Evolutionary conservation across 768 basidiomycete species (phyloP).

Genomic region (Macrolepiota fuliginosa): DNA sequence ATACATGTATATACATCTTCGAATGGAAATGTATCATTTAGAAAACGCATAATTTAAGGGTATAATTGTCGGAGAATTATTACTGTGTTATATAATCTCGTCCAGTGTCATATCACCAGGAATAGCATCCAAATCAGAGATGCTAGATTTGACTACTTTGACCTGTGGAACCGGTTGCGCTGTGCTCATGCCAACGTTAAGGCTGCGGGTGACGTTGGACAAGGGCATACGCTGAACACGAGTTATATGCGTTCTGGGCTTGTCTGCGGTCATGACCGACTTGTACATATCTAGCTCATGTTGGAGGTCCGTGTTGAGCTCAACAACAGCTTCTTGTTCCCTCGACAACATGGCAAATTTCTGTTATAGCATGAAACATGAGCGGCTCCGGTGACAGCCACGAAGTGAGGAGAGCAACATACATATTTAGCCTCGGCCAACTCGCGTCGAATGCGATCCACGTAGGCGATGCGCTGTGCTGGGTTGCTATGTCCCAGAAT

Average conservation of each 20-base stretch:
- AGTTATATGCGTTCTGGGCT: conserved; percentile 54
- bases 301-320: conserved; percentile 43
- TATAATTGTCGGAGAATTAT: neutral
- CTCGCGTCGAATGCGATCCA: conserved; percentile 80
- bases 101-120: conserved; percentile 53
- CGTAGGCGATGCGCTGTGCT: conserved; percentile 81
- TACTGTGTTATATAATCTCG: conserved; percentile 30
- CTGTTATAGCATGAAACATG: conserved; percentile 25
- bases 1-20: neutral
- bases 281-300: conserved; percentile 61
- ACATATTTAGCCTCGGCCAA: conserved; percentile 82
- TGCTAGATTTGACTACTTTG: conserved; percentile 5
- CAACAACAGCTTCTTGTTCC: conserved; percentile 45
- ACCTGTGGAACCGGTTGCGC: conserved; percentile 10
- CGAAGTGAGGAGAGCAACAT: conserved; percentile 22
- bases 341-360: conserved; percentile 44
- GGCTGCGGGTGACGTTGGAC: conserved; percentile 39
- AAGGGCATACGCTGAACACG: conserved; percentile 49
- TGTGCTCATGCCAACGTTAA: conserved; percentile 21
- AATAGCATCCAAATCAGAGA: conserved; percentile 26
- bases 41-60: neutral
- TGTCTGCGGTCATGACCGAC: conserved; percentile 48
- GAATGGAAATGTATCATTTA: neutral
- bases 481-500: conserved; percentile 84
- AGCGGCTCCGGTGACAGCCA: neutral